Evolutionary conservation across 306 rosid species (phyloP).

Genomic region (Ormosia semicastrata): DNA sequence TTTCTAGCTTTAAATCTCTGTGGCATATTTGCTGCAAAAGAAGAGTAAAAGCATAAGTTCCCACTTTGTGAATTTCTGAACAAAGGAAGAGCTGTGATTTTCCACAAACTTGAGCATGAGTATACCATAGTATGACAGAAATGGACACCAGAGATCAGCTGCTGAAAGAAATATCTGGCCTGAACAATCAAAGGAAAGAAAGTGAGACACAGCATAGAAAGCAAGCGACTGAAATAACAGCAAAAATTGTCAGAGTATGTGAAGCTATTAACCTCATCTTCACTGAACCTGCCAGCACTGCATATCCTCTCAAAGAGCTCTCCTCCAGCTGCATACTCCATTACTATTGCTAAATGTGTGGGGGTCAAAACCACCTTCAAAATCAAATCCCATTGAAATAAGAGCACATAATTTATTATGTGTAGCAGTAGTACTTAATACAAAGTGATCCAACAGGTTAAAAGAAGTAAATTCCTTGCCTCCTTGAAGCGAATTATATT

Average conservation of each 20-base stretch:
- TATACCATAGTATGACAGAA: constrained; percentile 63
- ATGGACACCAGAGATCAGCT: constrained; percentile 68
- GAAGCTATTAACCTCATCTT: constrained; percentile 56
- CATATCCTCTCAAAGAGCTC: constrained; percentile 70
- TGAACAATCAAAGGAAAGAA: constrained; percentile 22
- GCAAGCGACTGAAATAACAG: background rate
- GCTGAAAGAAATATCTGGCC: constrained; percentile 81
- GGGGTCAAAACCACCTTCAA: constrained; percentile 66
- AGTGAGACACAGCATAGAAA: constrained; percentile 9
- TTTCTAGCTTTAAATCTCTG: constrained; percentile 64
- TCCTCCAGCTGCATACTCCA: constrained; percentile 79
- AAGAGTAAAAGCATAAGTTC: background rate
- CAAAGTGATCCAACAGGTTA: background rate
- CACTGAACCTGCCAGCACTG: constrained; percentile 70
- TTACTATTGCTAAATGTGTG: constrained; percentile 64
- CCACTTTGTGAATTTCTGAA: background rate
- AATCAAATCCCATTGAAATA: constrained; percentile 10
- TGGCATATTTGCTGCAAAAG: constrained; percentile 62
- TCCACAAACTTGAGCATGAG: background rate
- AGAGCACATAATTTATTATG: background rate
- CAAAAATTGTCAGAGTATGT: background rate
- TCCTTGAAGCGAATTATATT: constrained; percentile 74
- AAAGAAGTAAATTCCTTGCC: constrained; percentile 30
- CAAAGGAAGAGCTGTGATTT: background rate
- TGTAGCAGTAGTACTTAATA: background rate